Percentiles rank a stretch among this genome's conserved stretches.
Evolutionary conservation across 345 rosid genomes (phyloP).

Genomic region (Erucastrum elatum): DNA sequence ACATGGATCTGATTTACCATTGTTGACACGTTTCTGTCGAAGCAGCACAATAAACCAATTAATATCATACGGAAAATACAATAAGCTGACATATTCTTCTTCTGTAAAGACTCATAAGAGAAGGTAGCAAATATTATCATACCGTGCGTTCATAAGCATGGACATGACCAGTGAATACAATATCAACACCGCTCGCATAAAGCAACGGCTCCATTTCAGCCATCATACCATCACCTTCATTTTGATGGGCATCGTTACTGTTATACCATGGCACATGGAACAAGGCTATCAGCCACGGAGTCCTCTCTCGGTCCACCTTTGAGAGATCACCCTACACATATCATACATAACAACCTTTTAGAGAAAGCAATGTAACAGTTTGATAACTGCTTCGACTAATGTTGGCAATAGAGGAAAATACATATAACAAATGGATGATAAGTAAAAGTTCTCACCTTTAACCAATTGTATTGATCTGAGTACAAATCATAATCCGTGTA

Average conservation of each 20-base stretch:
- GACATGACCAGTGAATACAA: constrained; percentile 82
- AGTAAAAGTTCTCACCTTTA: constrained; percentile 53
- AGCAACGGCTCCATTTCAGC: constrained; percentile 82
- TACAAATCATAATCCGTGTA: constrained; percentile 63
- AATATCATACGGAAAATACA: constrained; percentile 2
- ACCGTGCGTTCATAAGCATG: constrained; percentile 98
- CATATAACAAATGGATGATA: background rate
- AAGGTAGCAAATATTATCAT: constrained; percentile 24
- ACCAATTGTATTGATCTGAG: constrained; percentile 81
- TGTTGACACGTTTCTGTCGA: constrained; percentile 64
- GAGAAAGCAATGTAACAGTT: background rate
- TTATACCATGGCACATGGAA: constrained; percentile 97
- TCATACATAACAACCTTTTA: background rate
- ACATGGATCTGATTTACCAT: constrained; percentile 66
- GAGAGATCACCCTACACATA: constrained; percentile 65
- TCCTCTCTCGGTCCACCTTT: constrained; percentile 74
- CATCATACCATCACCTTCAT: constrained; percentile 85
- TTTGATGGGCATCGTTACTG: constrained; percentile 81
- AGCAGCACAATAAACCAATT: constrained; percentile 22
- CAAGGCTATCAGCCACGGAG: constrained; percentile 85
- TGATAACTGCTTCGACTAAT: background rate
- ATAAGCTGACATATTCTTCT: background rate
- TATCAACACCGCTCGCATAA: constrained; percentile 72
- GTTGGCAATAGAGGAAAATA: background rate
- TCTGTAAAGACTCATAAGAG: background rate